phyloP scores from a whole-genome alignment of 129 eudicot species.

The Tagetes erecta region DNA sequence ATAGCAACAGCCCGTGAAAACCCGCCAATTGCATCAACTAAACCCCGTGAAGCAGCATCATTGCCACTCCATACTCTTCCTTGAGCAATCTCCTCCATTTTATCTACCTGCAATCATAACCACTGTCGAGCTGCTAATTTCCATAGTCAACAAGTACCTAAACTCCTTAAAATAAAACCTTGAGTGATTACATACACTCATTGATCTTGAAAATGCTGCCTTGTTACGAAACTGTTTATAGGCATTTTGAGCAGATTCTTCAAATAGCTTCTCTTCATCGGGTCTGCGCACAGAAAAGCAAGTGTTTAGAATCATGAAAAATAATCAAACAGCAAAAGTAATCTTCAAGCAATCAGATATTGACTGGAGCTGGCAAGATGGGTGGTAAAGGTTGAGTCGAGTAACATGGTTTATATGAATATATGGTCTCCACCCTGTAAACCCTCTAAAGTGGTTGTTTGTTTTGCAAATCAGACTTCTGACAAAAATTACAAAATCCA shows the following conservation, averaged over 20 bases:
- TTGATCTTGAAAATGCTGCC: conserved; percentile 94
- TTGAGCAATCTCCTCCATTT: conserved; percentile 31
- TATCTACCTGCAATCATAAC: conserved; percentile 10
- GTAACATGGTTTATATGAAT: neutral
- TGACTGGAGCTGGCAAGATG: neutral
- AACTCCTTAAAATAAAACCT: neutral
- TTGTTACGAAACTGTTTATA: conserved; percentile 77
- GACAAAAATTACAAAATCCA: neutral
- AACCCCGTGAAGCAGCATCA: conserved; percentile 84
- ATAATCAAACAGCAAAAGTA: neutral
- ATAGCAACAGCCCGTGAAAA: conserved; percentile 83
- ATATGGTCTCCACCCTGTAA: neutral
- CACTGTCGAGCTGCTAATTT: conserved; percentile 13
- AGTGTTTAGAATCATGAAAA: neutral
- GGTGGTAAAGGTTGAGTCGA: neutral
- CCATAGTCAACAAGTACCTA: neutral
- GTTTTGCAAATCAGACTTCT: neutral
- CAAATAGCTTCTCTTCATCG: conserved; percentile 90
- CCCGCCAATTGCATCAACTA: conserved; percentile 97
- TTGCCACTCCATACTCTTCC: conserved; percentile 38
- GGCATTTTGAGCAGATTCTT: conserved; percentile 73
- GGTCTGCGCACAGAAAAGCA: conserved; percentile 48
- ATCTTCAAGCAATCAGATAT: conserved; percentile 6
- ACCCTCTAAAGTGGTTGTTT: neutral
- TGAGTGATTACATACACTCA: conserved; percentile 56